Base-by-base conservation (phyloP, 257 asterid genomes). In the Linderniella brevidens region DNA sequence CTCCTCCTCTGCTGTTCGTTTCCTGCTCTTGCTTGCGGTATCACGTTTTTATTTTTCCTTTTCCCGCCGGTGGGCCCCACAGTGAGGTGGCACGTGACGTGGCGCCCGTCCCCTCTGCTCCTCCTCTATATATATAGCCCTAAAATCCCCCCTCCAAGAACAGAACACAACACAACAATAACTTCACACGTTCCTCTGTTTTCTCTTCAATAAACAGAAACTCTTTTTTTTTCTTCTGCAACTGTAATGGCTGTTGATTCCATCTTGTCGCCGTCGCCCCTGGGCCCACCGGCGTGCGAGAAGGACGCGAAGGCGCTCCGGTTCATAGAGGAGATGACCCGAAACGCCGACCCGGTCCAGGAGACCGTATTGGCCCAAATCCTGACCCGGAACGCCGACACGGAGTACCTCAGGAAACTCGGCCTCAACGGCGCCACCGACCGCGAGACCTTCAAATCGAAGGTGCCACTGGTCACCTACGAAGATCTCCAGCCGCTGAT, bases 401-500 rank as follows among this genome's bases (percentile, higher is more conserved):
- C 92, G 0, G 95, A 84, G 68, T 84, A 84, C 60, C 64, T 80
- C 14, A 60, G 13, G 14, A 57, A 64, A 19, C 75, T 73, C 54
- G 50, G 54, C 0, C 64, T 80, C 8, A 49, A 25, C 19, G 87
- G 93, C 0, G 75, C 85, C 0, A 69, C 68, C 0, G 82, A 73
- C 12, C 66, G 93, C 8, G 74, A 69, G 4, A 55, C 77, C 5
- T 84, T 72, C 57, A 84, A 84, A 70, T 62, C 82, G 0, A 75
- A 60, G 59, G 53, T 80, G 17, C 93, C 95, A 8, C 76, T 80
- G 11, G 76, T 77, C 10, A 50, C 63, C 0, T 84, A 80, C 46
- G 93, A 84, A 54, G 93, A 84, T 61, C 72, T 84, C 39, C 80
- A 67, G 44, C 92, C 93, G 35, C 64, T 75, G 44, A 80, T 84